A percentile compares a stretch with the other conserved stretches of the same genome.
Evolutionary conservation across 768 basidiomycete genomes (phyloP).

Genomic region (Macrolepiota albuminosa): DNA sequence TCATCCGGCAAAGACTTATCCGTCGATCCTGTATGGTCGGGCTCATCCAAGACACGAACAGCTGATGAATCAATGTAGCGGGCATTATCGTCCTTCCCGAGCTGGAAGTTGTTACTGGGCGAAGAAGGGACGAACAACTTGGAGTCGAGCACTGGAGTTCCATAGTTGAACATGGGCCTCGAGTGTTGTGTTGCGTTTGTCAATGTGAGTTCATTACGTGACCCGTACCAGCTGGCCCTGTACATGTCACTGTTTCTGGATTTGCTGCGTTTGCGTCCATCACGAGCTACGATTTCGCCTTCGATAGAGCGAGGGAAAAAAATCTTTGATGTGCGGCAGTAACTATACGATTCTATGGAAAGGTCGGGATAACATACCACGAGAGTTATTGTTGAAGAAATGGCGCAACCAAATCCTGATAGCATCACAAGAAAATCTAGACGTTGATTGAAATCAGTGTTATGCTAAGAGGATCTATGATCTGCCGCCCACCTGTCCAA

Average conservation of each 20-base stretch:
- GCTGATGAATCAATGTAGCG: constrained; percentile 8
- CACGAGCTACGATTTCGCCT: constrained; percentile 53
- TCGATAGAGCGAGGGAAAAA: constrained; percentile 82
- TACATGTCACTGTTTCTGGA: background rate
- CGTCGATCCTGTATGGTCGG: constrained; percentile 15
- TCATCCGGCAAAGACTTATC: constrained; percentile 26
- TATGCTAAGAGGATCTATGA: too few species aligned
- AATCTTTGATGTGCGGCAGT: constrained; percentile 39
- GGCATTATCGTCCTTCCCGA: constrained; percentile 17
- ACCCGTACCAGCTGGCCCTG: too few species aligned
- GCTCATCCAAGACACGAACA: background rate
- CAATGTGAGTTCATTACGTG: constrained; percentile 4
- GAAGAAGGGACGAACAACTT: constrained; percentile 32
- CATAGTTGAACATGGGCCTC: constrained; percentile 6
- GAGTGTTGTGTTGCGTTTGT: constrained; percentile 14
- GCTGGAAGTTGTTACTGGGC: constrained; percentile 23
- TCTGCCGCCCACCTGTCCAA: constrained; percentile 37
- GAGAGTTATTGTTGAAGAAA: constrained; percentile 73
- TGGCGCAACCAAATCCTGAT: constrained; percentile 51
- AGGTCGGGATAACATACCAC: constrained; percentile 38
- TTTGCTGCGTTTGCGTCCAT: constrained; percentile 36
- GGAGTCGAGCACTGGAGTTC: constrained; percentile 5
- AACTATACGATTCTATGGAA: too few species aligned
- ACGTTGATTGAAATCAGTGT: too few species aligned
- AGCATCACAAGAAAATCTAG: constrained; percentile 58